A percentile compares a stretch with the other conserved stretches of the same genome.
These are phyloP conservation scores for Pleurozium schreberi DNA, from an alignment of 225 moss, liverwort and hornwort species.

Conservation along the genomic window DNA sequence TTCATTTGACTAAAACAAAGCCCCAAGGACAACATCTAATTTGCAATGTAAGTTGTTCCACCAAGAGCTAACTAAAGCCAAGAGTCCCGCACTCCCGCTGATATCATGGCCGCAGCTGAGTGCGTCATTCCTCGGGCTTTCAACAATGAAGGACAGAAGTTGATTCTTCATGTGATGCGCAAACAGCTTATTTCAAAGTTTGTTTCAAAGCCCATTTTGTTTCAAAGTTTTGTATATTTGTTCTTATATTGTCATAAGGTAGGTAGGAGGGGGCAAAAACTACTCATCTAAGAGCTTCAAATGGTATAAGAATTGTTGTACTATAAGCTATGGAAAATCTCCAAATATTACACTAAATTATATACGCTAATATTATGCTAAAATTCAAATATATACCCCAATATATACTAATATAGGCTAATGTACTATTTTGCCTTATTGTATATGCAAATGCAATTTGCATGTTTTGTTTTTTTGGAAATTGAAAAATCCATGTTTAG, in stretches of 20 bases:
- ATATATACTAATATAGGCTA: too few species aligned
- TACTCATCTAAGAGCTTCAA: too few species aligned
- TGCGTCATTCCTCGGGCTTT: not conserved
- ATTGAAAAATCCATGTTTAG: not conserved
- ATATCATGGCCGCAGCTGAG: not conserved
- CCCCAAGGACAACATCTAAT: not conserved
- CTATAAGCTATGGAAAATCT: rapidly evolving
- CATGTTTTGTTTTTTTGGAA: too few species aligned
- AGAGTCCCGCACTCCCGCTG: not conserved
- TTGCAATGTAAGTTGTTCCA: not conserved
- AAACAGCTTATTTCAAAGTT: not conserved
- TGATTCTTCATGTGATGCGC: not conserved
- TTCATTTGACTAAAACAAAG: not conserved
- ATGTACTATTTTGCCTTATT: not conserved
- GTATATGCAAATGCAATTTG: not conserved
- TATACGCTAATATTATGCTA: not conserved
- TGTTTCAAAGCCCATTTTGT: rapidly evolving
- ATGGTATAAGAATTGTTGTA: too few species aligned
- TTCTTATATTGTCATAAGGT: not conserved
- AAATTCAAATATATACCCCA: not conserved
- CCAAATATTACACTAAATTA: too few species aligned
- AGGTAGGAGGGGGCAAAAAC: too few species aligned
- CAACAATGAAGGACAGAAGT: not conserved
- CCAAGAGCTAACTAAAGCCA: not conserved
- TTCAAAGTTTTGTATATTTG: not conserved